These are phyloP conservation scores for Botrytis fragariae DNA, from an alignment of 2,329 filamentous ascomycete genomes.

Conservation along the genomic window DNA sequence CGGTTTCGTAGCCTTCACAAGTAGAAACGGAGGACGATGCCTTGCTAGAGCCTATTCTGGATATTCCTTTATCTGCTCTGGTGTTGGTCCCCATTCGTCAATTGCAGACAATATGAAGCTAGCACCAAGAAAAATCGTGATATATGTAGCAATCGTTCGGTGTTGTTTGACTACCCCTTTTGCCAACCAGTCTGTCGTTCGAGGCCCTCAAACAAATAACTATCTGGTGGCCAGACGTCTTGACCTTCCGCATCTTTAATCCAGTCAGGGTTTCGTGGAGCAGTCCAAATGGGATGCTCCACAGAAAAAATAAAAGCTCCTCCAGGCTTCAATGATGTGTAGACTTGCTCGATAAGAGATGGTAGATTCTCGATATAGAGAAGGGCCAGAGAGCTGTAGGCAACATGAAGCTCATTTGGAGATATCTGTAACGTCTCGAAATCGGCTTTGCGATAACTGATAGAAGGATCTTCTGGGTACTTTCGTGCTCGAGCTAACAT, in stretches of 20 bases:
- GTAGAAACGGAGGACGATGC: background rate
- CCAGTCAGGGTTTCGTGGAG: slow-evolving; percentile 40
- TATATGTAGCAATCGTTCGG: slow-evolving; percentile 41
- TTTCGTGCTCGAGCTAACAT: slow-evolving; percentile 9
- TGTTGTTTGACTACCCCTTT: slow-evolving; percentile 47
- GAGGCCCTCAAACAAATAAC: slow-evolving; percentile 44
- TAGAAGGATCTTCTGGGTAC: background rate
- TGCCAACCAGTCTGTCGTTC: slow-evolving; percentile 45
- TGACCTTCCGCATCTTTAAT: slow-evolving; percentile 36
- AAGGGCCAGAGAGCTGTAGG: background rate
- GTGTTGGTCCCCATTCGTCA: slow-evolving; percentile 27
- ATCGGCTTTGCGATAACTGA: background rate
- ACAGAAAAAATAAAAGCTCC: slow-evolving; percentile 69
- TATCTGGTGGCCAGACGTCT: slow-evolving; percentile 45
- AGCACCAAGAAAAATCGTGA: slow-evolving; percentile 25
- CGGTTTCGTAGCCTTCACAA: background rate
- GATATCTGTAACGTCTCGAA: background rate
- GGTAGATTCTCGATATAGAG: background rate
- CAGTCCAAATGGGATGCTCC: slow-evolving; percentile 49
- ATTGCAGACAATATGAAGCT: slow-evolving; percentile 26
- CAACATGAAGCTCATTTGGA: background rate
- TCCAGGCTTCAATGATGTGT: background rate
- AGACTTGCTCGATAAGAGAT: background rate
- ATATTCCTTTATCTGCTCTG: slow-evolving; percentile 31
- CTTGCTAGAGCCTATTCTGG: slow-evolving; percentile 35